These are phyloP conservation scores for Sarcodon sp. DNA, from an alignment of 768 basidiomycete genomes.

Conservation along the genomic window DNA sequence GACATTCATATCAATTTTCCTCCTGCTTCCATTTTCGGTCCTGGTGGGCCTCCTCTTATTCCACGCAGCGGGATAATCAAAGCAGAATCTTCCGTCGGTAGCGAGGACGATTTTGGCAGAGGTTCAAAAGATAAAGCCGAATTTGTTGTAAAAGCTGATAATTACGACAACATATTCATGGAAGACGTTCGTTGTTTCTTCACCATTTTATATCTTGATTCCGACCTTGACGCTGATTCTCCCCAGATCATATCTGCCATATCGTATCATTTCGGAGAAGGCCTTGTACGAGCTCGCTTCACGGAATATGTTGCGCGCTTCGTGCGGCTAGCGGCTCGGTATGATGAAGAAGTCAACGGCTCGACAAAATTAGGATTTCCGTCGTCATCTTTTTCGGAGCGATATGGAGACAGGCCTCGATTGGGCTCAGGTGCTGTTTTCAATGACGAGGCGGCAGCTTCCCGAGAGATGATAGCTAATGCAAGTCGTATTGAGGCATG, in stretches of 20 bases:
- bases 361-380: constrained; percentile 67
- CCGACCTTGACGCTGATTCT: not conserved
- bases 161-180: constrained; percentile 75
- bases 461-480: constrained; percentile 64
- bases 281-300: constrained; percentile 77
- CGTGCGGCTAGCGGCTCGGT: constrained; percentile 78
- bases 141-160: constrained; percentile 41
- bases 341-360: constrained; percentile 74
- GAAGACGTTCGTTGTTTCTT: constrained; percentile 63
- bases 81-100: constrained; percentile 46
- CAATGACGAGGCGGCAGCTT: constrained; percentile 49
- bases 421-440: constrained; percentile 81
- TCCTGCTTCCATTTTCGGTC: constrained; percentile 1
- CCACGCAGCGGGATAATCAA: constrained; percentile 50
- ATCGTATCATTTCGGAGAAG: constrained; percentile 85
- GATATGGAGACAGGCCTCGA: constrained; percentile 24
- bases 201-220: not conserved
- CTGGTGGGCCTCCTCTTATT: constrained; percentile 25
- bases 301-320: constrained; percentile 84
- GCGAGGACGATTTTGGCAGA: constrained; percentile 61
- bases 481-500: constrained; percentile 88
- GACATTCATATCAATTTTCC: constrained; percentile 46
- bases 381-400: constrained; percentile 36
- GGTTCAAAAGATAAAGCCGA: constrained; percentile 43
- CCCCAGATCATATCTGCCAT: constrained; percentile 73